Base-by-base conservation (phyloP, 768 basidiomycete species). In the Butyriboletus loyo region DNA sequence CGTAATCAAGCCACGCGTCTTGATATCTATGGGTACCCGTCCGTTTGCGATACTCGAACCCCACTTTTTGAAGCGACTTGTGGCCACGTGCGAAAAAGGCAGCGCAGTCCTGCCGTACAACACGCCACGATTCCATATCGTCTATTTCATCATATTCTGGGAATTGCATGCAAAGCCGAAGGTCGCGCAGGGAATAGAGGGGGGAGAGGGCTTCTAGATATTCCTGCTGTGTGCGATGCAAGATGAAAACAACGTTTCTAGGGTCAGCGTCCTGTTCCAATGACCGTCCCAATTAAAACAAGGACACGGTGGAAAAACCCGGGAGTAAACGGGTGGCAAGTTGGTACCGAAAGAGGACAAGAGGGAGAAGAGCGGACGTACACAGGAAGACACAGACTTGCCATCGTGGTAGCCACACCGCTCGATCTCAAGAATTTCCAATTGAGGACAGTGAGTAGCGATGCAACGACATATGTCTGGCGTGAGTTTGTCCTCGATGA, bases 331-430 rank as follows among this genome's bases (percentile, higher is more conserved):
- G 52, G 53, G 57, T 36, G 51, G 44, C 27, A 40, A 43, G 27
- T 36, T 46, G 46, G 46, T 27, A 46, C 34, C 31, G 48, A 53
- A 46, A 48, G 50, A 54, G 46, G 45, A 51, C 15, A 41, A 31
- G 43, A 46, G 41, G 56, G 59, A 52, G 38, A 56, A 60, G 51
- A 45, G 60, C 34, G 65, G 54, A 69, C 69, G 54, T 64, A 71
- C 69, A 68, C 53, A 65, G 45, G 64, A 65, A 59, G 67, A 69
- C 49, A 70, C 59, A 13, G 71, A 66, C 58, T 71, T 72, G 40
- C 69, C 69, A 55, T 71, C 69, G 55, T 71, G 69, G 62, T 71
- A 71, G 5, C 69, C 69, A 49, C 69, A 71, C 42, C 67, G 64
- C 50, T 71, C 69, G 7, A 71, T 71, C 37, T 71, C 69, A 44